Evolutionary conservation across 345 rosid species (phyloP), one percentile per base, ranked within the genome.

Genomic region (Melaleuca alternifolia): DNA sequence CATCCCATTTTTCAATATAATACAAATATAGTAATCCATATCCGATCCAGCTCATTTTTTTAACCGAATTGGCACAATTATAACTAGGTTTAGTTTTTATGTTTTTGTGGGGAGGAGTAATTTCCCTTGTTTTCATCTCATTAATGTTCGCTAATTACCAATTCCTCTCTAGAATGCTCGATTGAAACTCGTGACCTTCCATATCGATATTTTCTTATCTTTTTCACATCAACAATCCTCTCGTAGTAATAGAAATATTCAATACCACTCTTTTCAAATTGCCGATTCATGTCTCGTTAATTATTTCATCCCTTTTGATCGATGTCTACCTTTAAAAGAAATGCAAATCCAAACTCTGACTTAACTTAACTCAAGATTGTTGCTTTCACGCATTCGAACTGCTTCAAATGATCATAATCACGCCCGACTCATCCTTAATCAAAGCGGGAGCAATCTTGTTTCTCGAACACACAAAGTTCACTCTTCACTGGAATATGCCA

Each of bases 61-160:
- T 41, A 41, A 41, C 41, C 41, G 41, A 41, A 41, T 41, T 41
- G 41, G 41, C 41, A 41, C 41, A 4, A 4, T 41, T 41, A 41
- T 41, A 41, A 41, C 4, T 41, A 41, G 41, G 4, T 41, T 41
- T 41, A 41, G 41, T 41, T 41, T 41, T 41, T 41, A n/a, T n/a
- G n/a, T 41, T 41, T 41, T 41, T 41, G 41, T n/a, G n/a, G n/a
- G n/a, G n/a, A n/a, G 41, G 41, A 41, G 41, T 4, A 41, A 41
- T 41, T 41, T 41, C 4, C 41, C 2, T 41, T 41, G 14, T 57
- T 57, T 26, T 57, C 30, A 26, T 26, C 24, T 57, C 65, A 59
- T 59, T 0, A 15, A 15, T 5, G 2, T n/a, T 59, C 16, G 0
- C 0, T 6, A n/a, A 26, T 11, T 59, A 59, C 15, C 15, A 13